These are phyloP conservation scores for Floccularia luteovirens DNA, from an alignment of 768 basidiomycete genomes.

Conservation along the genomic window DNA sequence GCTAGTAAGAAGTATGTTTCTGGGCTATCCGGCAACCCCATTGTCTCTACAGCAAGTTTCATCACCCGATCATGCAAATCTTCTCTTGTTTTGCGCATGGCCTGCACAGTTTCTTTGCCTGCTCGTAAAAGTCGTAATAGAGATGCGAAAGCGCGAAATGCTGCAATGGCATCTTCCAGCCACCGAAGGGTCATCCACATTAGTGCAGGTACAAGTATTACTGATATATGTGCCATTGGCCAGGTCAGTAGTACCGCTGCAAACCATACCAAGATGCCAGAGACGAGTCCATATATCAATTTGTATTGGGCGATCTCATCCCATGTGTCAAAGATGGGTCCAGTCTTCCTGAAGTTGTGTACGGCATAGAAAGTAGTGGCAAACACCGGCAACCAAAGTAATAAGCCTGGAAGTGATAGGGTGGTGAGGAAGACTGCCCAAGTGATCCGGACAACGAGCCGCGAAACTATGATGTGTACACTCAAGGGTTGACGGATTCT, in stretches of 20 bases:
- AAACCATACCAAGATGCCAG: conserved; percentile 65
- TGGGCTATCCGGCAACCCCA: conserved; percentile 63
- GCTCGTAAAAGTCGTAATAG: conserved; percentile 57
- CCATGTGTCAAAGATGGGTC: conserved; percentile 80
- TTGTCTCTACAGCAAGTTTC: conserved; percentile 46
- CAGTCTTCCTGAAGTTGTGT: conserved; percentile 71
- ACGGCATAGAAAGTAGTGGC: conserved; percentile 61
- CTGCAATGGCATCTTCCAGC: conserved; percentile 78
- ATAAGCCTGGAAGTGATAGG: conserved; percentile 67
- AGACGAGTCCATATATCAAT: conserved; percentile 72
- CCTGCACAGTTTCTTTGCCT: conserved; percentile 47
- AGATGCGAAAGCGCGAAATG: conserved; percentile 66
- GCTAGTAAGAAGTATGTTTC: conserved; percentile 53
- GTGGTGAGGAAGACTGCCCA: conserved; percentile 58
- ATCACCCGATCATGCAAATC: conserved; percentile 60
- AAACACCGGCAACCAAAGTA: conserved; percentile 82
- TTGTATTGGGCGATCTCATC: conserved; percentile 91
- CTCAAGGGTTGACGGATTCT: conserved; percentile 63
- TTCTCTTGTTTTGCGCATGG: conserved; percentile 44
- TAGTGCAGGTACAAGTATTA: conserved; percentile 53
- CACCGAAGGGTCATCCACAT: conserved; percentile 92
- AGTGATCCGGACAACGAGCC: conserved; percentile 56
- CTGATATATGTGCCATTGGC: conserved; percentile 50
- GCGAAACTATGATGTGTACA: conserved; percentile 45
- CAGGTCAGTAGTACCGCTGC: conserved; percentile 47